Percentiles rank a stretch among this genome's conserved stretches.
phyloP scores from a whole-genome alignment of 2,329 filamentous ascomycete genomes.

The Thermoascus crustaceus region DNA sequence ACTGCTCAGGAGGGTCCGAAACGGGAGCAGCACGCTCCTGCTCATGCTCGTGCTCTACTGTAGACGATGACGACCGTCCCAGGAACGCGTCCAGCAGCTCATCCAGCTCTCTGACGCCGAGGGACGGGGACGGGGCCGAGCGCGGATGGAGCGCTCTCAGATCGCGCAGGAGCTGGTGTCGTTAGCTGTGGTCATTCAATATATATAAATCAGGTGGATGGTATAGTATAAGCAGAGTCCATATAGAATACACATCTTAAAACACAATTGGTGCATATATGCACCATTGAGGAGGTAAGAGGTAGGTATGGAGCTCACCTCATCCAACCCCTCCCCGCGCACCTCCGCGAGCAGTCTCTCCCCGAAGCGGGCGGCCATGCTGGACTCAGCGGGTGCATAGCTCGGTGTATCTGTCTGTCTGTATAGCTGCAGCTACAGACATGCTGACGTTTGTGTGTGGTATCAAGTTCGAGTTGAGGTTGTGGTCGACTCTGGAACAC shows the following conservation, averaged over 20 bases:
- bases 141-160: constrained; percentile 19
- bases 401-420: too few relatives aligned
- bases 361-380: constrained; percentile 38
- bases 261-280: too few relatives aligned
- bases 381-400: neutral
- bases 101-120: constrained; percentile 44
- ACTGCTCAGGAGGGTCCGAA: constrained; percentile 1
- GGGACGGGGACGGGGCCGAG: constrained; percentile 12
- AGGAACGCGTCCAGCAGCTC: constrained; percentile 31
- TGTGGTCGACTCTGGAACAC: too few relatives aligned
- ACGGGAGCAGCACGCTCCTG: constrained; percentile 3
- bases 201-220: constrained; percentile 4
- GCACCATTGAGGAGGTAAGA: too few relatives aligned
- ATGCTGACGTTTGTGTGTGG: too few relatives aligned
- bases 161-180: constrained; percentile 26
- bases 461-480: too few relatives aligned
- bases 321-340: constrained; percentile 41
- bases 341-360: constrained; percentile 46
- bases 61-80: constrained; percentile 11
- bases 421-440: too few relatives aligned
- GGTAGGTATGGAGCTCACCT: constrained; percentile 37
- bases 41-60: constrained; percentile 7
- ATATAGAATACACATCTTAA: too few relatives aligned
- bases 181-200: too few relatives aligned
- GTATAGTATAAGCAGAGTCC: constrained; percentile 3